Conservation (phyloP, 2,329 filamentous ascomycete species). For the Cytospora piceicola region DNA sequence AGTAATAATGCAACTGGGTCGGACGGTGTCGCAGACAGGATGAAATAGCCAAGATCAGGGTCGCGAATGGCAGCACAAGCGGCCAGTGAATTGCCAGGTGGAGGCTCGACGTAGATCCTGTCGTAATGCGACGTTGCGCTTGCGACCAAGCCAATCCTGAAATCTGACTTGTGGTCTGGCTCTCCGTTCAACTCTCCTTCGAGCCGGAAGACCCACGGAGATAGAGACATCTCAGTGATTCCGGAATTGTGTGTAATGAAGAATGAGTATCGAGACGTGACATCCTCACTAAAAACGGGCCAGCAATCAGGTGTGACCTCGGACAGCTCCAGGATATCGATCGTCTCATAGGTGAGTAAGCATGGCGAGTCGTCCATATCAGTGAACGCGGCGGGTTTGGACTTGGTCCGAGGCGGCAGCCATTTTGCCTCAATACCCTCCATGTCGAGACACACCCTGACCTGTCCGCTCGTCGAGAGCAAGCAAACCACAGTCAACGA, state of each 20-base stretch:
- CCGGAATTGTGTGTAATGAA: slow-evolving; percentile 65
- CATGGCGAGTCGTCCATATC: slow-evolving; percentile 48
- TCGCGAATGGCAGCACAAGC: slow-evolving; percentile 60
- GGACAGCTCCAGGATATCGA: slow-evolving; percentile 60
- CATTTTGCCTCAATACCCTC: slow-evolving; percentile 69
- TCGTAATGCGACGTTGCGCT: slow-evolving; percentile 61
- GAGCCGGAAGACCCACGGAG: slow-evolving; percentile 66
- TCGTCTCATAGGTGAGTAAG: slow-evolving; percentile 64
- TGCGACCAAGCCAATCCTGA: slow-evolving; percentile 63
- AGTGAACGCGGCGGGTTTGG: slow-evolving; percentile 47
- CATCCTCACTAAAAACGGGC: slow-evolving; percentile 66
- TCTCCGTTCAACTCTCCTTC: slow-evolving; percentile 63
- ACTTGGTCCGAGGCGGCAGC: slow-evolving; percentile 61
- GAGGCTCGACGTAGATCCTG: slow-evolving; percentile 58
- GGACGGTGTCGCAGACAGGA: slow-evolving; percentile 62
- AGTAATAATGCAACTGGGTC: slow-evolving; percentile 64
- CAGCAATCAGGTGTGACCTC: slow-evolving; percentile 62
- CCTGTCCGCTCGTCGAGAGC: slow-evolving; percentile 62
- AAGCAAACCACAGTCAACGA: slow-evolving; percentile 64
- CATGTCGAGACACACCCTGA: slow-evolving; percentile 64
- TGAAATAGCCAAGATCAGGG: slow-evolving; percentile 66
- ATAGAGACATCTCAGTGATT: slow-evolving; percentile 63
- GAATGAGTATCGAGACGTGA: slow-evolving; percentile 65
- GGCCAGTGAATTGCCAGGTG: slow-evolving; percentile 54
- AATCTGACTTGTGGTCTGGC: slow-evolving; percentile 62